Evolutionary conservation across 495 filamentous ascomycete genomes (phyloP), one percentile per base, ranked within the genome.

Genomic region (Mytilinidion resinicola): DNA sequence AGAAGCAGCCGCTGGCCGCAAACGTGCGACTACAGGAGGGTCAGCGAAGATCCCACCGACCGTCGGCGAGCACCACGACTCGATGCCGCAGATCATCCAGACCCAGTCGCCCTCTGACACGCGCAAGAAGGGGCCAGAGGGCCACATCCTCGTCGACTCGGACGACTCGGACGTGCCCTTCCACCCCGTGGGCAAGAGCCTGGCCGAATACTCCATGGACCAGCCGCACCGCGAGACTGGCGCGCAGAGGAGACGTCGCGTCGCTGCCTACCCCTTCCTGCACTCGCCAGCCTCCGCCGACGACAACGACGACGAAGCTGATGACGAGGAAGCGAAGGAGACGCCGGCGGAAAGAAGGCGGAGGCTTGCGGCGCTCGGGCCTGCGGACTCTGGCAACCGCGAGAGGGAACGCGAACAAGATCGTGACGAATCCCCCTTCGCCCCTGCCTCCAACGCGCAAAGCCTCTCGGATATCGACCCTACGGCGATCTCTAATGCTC

Each of bases 361-460:
- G 37, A 72, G 70, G 14, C 74, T 76, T 33, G 72, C 73, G 52
- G 80, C 82, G 60, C 81, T 78, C 1, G 79, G 81, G n/a, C 80
- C 82, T 50, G 79, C 82, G 49, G 81, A 79, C 36, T 83, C 25
- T 2, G 25, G 25, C 25, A 6, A 6, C 25, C 25, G 25, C 25
- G 25, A 30, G 25, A 30, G 25, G 6, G 25, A 30, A 30, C 25
- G 25, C 6, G 25, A 30, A 30, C 25, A 6, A 30, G 25, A 30
- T n/a, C 81, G 0, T 77, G 78, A 57, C 79, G 79, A 52, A 69
- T 11, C 78, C 79, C 20, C 57, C 63, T 41, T 36, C 49, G 34
- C 38, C 25, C 34, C 53, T 39, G 9, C 36, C 25, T 25, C n/a
- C 47, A 21, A 43, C 12, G 34, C 11, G 20, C n/a, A 34, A 4